Conservation (phyloP, 805 yeast species). For the Isabelozyma heimii region DNA sequence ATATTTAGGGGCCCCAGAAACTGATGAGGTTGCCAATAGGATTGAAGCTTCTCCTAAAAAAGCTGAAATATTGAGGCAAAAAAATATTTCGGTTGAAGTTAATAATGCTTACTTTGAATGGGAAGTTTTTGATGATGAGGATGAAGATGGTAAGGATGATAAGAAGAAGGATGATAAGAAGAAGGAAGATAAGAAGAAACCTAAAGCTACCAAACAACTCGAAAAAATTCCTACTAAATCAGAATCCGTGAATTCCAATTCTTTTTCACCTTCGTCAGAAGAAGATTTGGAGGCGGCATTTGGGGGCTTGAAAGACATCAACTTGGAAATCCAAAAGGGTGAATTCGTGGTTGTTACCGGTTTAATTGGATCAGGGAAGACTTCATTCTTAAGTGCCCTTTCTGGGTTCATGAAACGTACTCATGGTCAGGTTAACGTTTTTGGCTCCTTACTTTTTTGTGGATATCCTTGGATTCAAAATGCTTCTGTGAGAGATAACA, state of each 20-base stretch:
- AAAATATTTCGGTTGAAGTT: constrained; percentile 46
- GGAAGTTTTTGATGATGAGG: constrained; percentile 40
- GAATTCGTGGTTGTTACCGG: constrained; percentile 80
- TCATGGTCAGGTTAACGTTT: constrained; percentile 47
- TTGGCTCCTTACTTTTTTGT: constrained; percentile 45
- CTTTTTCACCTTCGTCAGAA: too few species aligned
- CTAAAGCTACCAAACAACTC: too few species aligned
- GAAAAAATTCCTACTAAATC: too few species aligned
- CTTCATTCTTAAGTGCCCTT: constrained; percentile 68
- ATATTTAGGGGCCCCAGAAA: constrained; percentile 43
- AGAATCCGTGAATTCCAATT: too few species aligned
- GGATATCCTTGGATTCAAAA: constrained; percentile 88
- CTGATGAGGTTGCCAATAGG: constrained; percentile 18
- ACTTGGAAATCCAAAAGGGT: constrained; percentile 54
- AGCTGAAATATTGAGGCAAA: constrained; percentile 14
- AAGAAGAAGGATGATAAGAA: constrained; percentile 34
- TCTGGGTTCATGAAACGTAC: constrained; percentile 66
- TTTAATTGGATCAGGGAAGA: constrained; percentile 77
- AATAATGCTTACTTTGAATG: constrained; percentile 61
- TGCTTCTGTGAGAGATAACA: constrained; percentile 73
- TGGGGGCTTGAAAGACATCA: constrained; percentile 47
- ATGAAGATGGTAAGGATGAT: constrained; percentile 12
- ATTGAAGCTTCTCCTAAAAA: constrained; percentile 11
- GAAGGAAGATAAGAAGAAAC: constrained; percentile 8
- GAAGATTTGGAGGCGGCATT: too few species aligned